Base-by-base conservation (phyloP, 179 eudicot species). In the Silene noctiflora region DNA sequence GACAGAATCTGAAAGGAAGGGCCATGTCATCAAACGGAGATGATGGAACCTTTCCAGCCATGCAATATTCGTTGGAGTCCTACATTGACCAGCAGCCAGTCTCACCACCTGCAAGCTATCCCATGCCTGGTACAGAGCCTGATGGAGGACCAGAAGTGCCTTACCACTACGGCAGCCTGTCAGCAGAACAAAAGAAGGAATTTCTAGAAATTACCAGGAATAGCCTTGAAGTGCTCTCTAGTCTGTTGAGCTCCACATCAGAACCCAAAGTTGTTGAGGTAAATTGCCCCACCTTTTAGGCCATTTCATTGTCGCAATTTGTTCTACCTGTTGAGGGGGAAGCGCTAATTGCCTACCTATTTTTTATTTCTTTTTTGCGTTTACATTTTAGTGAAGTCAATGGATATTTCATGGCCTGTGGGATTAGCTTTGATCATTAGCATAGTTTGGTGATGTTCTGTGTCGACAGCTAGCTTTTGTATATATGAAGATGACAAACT, bases 151-250 rank as follows among this genome's bases (percentile, higher is more conserved):
- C 86, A 70, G 80, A 72, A 33, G 69, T 83, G 75, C 74, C 83
- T 48, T 76, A 83, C 70, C 78, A 68, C 64, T 88, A 79, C 66
- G 90, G 83, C 46, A 67, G 78, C 72, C 83, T 81, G 33, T 90
- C 97, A n/a, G 65, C 76, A 64, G 97, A 94, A 81, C 88, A 89
- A 74, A 94, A 86, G 88, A 92, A 89, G 75, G 97, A 94, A 78
- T 80, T 86, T 74, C 90, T 92, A 6, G 89, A 82, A 72, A 80
- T 89, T 33, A 86, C 92, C 69, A 87, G 91, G 73, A 94, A 92
- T 84, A 94, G 92, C 83, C 83, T 92, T 71, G 98, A 94, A 71
- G 81, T 94, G 63, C 89, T 94, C 17, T 88, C 94, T 62, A 92
- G 97, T 80, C 82, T 94, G 73, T 73, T 94, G 80, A 84, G 80